Base-by-base conservation (phyloP, 805 yeast species). In the Pichia paraexigua region DNA sequence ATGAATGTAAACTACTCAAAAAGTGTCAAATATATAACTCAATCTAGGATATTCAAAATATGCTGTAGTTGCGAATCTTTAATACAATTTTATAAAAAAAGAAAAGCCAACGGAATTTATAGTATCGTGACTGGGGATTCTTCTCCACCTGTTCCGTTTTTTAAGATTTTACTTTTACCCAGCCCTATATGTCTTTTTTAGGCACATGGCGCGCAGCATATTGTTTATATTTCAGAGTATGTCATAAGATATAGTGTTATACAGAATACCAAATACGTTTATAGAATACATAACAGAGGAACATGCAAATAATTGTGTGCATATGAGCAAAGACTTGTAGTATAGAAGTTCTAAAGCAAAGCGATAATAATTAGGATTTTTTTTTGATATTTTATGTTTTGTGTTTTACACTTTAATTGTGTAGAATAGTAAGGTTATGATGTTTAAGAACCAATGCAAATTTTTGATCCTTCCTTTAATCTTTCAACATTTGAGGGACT, bases 401-500 rank as follows among this genome's bases (percentile, higher is more conserved):
- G 35, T 30, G 35, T 30, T 13, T 12, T 12, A 28, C 13, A 28
- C 25, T 28, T 28, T 12, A 28, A 28, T 28, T 28, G 12, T 28
- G 35, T 30, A 7, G 35, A 13, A 30, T 30, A 30, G 6, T 30
- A 30, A 3, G 35, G 12, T 12, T 5, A 3, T 30, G 21, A 2
- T 18, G 20, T 17, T 18, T 67, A 81, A 32, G 86, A 81, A 61
- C 80, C 78, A 57, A 86, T 83, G 72, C 95, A 86, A 54, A 76
- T 83, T 52, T 80, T 77, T n/a, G 92, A 73, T 22, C 94, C 92
- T 60, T 85, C 86, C 56, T 78, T 70, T 50, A 85, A 73, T 50
- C 87, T 72, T 50, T 75, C 60, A 39, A 77, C 56, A 49, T 77
- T 78, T 8, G 43, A 22, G 17, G 61, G 24, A 11, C 51, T 48